Evolutionary conservation across 441 rosid species (phyloP), one percentile per base, ranked within the genome.

Genomic region (Pelargonium cotyledonis): DNA sequence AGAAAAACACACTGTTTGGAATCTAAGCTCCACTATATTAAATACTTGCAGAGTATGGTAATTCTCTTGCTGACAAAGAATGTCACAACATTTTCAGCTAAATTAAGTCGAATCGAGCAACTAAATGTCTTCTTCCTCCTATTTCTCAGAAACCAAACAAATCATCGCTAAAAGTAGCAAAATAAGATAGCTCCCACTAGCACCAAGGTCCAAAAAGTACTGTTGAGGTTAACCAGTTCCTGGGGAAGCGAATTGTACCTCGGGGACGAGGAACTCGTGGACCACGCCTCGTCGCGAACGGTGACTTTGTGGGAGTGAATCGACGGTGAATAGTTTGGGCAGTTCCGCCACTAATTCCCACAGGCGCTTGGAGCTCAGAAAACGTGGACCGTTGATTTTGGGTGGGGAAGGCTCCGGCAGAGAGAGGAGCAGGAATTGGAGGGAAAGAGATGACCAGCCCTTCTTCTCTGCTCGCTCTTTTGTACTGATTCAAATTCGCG

Each of bases 211-310:
- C 26, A 23, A 23, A 23, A 23, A 23, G 26, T 23, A 23, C 26
- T 23, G 26, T n/a, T 23, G 26, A 23, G 26, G 26, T 23, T 23
- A 23, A 23, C 26, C 76, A 62, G 65, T 61, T 69, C 38, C 68
- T 19, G 46, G 12, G 65, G 31, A 16, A 76, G n/a, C 19, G 11
- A 19, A 9, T n/a, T 35, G 14, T 71, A 89, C 94, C 95, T 89
- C 96, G 0, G 96, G 98, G 63, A 92, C 96, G 2, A 81, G 57
- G 66, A 92, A 92, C 70, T 92, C 87, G 70, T 90, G 94, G 55
- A 86, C 84, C 0, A 89, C 79, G 10, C 90, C 94, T 18, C 89
- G 89, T 92, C 95, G 76, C 80, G 90, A 46, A 92, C 94, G 2
- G 85, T 87, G 70, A 92, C 96, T 64, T 86, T 90, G 72, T 92